A percentile compares a stretch with the other conserved stretches of the same genome.
Evolutionary conservation across 2,329 filamentous ascomycete genomes (phyloP).

Genomic region (Cryphonectria nitschkei): DNA sequence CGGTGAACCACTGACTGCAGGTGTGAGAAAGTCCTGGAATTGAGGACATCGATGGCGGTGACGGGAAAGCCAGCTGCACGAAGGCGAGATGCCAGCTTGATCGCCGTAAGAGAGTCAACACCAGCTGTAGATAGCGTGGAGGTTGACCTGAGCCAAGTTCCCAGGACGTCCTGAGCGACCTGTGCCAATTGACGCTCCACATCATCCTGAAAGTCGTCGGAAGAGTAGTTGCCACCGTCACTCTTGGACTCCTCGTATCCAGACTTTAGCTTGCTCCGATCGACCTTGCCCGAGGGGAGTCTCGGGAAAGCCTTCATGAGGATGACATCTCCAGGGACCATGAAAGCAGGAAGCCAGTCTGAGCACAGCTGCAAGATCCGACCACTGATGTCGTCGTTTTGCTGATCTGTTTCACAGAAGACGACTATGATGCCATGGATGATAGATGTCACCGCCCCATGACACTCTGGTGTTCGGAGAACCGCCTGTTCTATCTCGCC

Average conservation of each 20-base stretch:
- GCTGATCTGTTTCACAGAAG: constrained; percentile 65
- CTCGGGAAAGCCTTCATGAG: constrained; percentile 69
- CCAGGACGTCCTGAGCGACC: constrained; percentile 36
- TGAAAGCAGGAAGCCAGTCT: constrained; percentile 78
- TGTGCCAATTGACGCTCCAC: constrained; percentile 42
- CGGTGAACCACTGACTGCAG: constrained; percentile 31
- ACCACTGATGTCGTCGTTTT: constrained; percentile 40
- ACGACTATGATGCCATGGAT: constrained; percentile 71
- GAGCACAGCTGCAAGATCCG: constrained; percentile 63
- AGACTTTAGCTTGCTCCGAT: constrained; percentile 65
- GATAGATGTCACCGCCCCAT: constrained; percentile 69
- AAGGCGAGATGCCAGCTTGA: constrained; percentile 64
- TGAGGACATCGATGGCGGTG: constrained; percentile 65
- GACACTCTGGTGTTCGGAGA: constrained; percentile 63
- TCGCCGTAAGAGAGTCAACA: constrained; percentile 47
- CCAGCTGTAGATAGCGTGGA: constrained; percentile 40
- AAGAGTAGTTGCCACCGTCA: constrained; percentile 1
- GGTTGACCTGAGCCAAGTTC: constrained; percentile 33
- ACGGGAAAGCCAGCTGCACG: constrained; percentile 59
- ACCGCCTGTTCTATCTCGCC: constrained; percentile 77
- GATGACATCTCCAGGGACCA: constrained; percentile 78
- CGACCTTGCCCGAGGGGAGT: constrained; percentile 82
- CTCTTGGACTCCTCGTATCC: constrained; percentile 47
- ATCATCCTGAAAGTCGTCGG: constrained; percentile 33
- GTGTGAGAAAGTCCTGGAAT: constrained; percentile 48